Evolutionary conservation across 192 early-diverging fungal genomes (phyloP).

Genomic region (Coemansia reversa): DNA sequence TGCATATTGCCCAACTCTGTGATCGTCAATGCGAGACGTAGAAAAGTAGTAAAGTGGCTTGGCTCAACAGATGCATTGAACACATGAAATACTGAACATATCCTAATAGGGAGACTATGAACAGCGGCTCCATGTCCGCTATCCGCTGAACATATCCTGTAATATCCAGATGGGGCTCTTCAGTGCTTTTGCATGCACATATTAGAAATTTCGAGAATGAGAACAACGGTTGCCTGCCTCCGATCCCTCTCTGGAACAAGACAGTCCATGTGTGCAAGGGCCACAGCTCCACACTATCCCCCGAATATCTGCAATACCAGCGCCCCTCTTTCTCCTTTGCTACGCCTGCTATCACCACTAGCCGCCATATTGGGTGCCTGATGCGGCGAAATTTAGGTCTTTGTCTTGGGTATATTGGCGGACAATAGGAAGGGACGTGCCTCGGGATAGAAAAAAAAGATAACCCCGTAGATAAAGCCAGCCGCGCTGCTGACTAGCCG

Average conservation of each 20-base stretch:
- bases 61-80: neutral
- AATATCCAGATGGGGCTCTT: neutral
- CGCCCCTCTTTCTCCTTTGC: neutral
- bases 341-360: neutral
- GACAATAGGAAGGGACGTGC: neutral
- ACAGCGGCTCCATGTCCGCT: neutral
- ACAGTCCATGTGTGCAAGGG: neutral
- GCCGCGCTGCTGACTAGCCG: neutral
- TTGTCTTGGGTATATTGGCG: neutral
- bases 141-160: neutral
- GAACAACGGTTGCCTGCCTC: neutral
- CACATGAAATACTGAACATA: neutral
- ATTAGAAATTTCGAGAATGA: neutral
- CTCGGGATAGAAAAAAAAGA: neutral
- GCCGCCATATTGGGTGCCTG: neutral
- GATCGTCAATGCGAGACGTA: slow-evolving; percentile 1
- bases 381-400: neutral
- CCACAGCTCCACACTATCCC: neutral
- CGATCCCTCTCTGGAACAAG: neutral
- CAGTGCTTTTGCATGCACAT: neutral
- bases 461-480: neutral
- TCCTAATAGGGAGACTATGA: neutral
- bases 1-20: neutral
- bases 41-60: neutral
- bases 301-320: neutral